Evolutionary conservation across 148 eudicot genomes (phyloP), one percentile per base, ranked within the genome.

Genomic region (Cornus controversa): DNA sequence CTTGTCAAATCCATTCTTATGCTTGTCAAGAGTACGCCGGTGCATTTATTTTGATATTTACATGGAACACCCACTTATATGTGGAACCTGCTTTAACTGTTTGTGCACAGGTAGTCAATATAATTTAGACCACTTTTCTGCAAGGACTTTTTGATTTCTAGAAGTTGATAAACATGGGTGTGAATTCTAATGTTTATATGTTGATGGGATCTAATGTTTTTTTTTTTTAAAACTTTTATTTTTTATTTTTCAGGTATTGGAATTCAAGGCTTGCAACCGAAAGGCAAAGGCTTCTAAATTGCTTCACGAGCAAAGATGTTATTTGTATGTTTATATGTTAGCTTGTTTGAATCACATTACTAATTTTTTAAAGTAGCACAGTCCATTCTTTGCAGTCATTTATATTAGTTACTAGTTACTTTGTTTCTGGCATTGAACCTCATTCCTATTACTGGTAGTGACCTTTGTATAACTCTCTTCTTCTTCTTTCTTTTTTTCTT

Each of bases 201-300:
- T 34, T 24, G 29, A 50, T 10, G 6, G 60, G 34, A 16, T 72
- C 18, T 73, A 14, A 70, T 75, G 14, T 71, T 45, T 28, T 26
- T 5, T 20, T 27, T 72, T 42, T 74, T 29, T 10, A 20, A 40
- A 2, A 36, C 37, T 40, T 6, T 40, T 4, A 2, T 3, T 66
- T 85, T 70, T 29, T 72, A 62, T 27, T 74, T 22, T 84, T 86
- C 87, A 93, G 98, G 83, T 93, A 91, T 79, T 96, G 98, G 99
- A 96, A 90, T 81, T 91, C 97, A 78, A 91, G 90, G 88, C 86
- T 93, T 75, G 90, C 86, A 81, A 96, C 97, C 47, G 98, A 96
- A 80, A 90, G 99, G 81, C 98, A 91, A 83, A 91, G 93, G 88
- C 97, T 96, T 81, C 65, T 90, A 40, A 87, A 80, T 79, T 87